A percentile compares a stretch with the other conserved stretches of the same genome.
These are phyloP conservation scores for Metarhizium sp. DNA, from an alignment of 2,329 filamentous ascomycete genomes.

Conservation along the genomic window DNA sequence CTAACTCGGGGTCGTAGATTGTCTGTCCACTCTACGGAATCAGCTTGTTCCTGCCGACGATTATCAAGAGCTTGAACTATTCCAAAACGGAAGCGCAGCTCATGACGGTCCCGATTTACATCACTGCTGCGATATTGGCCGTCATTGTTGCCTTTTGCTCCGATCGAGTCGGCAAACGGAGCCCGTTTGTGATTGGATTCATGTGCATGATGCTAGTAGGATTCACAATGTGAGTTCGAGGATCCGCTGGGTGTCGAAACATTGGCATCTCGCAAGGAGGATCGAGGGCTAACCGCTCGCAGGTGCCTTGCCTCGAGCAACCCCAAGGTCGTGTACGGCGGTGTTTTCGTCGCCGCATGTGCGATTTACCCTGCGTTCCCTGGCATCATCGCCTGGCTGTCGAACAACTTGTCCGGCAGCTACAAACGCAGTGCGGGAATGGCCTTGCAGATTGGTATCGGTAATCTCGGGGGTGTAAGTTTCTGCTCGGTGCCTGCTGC, in stretches of 20 bases:
- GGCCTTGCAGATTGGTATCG: conserved; percentile 54
- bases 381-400: conserved; percentile 70
- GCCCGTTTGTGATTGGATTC: conserved; percentile 45
- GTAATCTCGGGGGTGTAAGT: conserved; percentile 45
- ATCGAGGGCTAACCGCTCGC: conserved; percentile 6
- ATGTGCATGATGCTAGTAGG: conserved; percentile 45
- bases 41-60: conserved; percentile 54
- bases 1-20: conserved; percentile 22
- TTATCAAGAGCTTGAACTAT: conserved; percentile 52
- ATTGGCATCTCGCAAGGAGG: no score
- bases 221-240: conserved; percentile 38
- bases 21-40: conserved; percentile 46
- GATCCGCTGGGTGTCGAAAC: no score
- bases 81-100: conserved; percentile 47
- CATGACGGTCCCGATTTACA: conserved; percentile 51
- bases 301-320: conserved; percentile 51
- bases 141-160: conserved; percentile 45
- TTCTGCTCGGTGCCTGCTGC: background rate
- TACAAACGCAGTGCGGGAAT: conserved; percentile 58
- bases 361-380: conserved; percentile 74
- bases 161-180: conserved; percentile 42
- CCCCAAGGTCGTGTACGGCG: conserved; percentile 58
- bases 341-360: conserved; percentile 65
- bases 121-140: conserved; percentile 53
- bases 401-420: conserved; percentile 63